Base-by-base conservation (phyloP, 352 stramenopile genomes). In the Globisporangium emineosum region DNA sequence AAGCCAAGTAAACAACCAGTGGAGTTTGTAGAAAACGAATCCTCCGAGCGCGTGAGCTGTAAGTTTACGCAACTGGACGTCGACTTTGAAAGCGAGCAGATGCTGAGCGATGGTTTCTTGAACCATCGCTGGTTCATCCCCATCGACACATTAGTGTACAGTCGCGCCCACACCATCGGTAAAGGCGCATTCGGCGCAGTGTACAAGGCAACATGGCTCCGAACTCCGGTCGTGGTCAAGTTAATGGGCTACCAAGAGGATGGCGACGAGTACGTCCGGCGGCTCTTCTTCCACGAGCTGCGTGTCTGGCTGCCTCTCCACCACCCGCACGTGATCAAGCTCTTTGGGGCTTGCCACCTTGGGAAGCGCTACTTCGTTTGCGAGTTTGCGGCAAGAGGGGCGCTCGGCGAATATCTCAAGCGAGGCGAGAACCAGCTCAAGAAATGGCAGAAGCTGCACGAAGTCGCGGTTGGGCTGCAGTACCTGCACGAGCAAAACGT, bases 401-500 rank as follows among this genome's bases (percentile, higher is more conserved):
- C 4, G 12, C 40, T 47, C 9, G 4, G 12, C 1, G 15, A n/a
- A 1, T 47, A 21, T 21, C 40, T 47, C 1, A 47, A 47, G 15
- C 15, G 1, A 17, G 37, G 37, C 37, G n/a, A 47, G 10, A 6
- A 47, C 5, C 40, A n/a, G 9, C 9, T 45, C 29, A 32, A 32
- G 29, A 32, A 32, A 8, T 75, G 68, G 64, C 43, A 67, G 13
- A 71, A 66, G 51, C 23, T 74, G 19, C 59, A 67, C 32, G 64
- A 74, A 60, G 60, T 43, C 6, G 68, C 68, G 7, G 21, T 71
- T 4, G 60, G 57, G 0, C 40, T 75, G 1, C 32, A 67, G 10
- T 75, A 64, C 35, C 19, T 69, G 10, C 68, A 75, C n/a, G 32
- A 64, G 7, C 42, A 57, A 5, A 40, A 65, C 33, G 66, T 69